Percentiles rank a stretch among this genome's conserved stretches.
phyloP scores from a whole-genome alignment of 164 flowering plant species.

The Magnolia kwangsiensis region DNA sequence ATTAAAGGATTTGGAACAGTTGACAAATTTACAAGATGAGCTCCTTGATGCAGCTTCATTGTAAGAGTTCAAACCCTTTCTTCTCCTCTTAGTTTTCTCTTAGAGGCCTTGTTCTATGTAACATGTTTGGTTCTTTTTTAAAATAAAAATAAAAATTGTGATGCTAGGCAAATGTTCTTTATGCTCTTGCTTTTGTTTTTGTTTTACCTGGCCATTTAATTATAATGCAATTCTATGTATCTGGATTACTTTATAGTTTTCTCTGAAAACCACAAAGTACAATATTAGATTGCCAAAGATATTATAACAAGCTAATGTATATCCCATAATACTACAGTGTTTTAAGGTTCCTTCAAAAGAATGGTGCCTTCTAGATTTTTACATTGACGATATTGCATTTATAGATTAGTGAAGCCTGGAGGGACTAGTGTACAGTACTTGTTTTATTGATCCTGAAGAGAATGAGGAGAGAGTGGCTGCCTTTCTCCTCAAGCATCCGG shows the following conservation, averaged over 20 bases:
- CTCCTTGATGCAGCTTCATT: slow-evolving; percentile 80
- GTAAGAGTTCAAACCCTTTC: slow-evolving; percentile 32
- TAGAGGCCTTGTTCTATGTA: background rate
- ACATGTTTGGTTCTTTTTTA: background rate
- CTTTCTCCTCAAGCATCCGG: slow-evolving; percentile 75
- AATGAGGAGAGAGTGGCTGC: slow-evolving; percentile 86
- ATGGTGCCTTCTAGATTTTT: background rate
- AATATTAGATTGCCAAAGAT: too few relatives aligned
- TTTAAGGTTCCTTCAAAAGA: background rate
- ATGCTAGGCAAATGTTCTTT: background rate
- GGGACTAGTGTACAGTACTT: slow-evolving; percentile 90
- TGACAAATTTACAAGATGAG: slow-evolving; percentile 71
- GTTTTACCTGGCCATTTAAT: too few relatives aligned
- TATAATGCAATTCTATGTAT: too few relatives aligned
- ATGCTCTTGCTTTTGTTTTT: background rate
- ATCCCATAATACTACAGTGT: background rate
- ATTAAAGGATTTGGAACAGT: slow-evolving; percentile 72
- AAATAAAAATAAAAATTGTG: background rate
- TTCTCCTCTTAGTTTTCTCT: background rate
- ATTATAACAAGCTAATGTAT: too few relatives aligned
- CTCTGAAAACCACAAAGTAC: too few relatives aligned
- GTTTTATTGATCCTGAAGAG: slow-evolving; percentile 90
- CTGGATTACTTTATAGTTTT: too few relatives aligned
- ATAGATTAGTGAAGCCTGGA: slow-evolving; percentile 78
- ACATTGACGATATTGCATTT: background rate